phyloP scores from a whole-genome alignment of 345 rosid species.

The Jatropha curcas region DNA sequence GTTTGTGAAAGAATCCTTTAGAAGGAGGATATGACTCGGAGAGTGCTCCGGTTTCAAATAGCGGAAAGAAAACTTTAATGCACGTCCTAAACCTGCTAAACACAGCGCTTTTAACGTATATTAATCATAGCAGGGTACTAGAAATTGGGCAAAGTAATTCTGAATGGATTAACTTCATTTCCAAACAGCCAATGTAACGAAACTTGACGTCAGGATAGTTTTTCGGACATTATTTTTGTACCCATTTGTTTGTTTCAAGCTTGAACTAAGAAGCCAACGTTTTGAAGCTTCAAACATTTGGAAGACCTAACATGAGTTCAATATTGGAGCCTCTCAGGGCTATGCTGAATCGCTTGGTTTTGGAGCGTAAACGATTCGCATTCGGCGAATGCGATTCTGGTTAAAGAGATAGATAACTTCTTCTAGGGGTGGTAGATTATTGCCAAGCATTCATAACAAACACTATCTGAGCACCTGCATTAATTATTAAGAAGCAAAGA shows the following conservation, averaged over 20 bases:
- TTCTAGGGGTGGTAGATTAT: constrained; percentile 15
- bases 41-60: constrained; percentile 25
- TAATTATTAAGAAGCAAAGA: no score
- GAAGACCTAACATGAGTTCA: constrained; percentile 52
- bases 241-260: constrained; percentile 47
- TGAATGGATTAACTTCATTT: constrained; percentile 49
- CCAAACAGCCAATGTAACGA: constrained; percentile 61
- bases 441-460: constrained; percentile 21
- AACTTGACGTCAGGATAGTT: constrained; percentile 42
- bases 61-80: constrained; percentile 56
- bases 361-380: constrained; percentile 36
- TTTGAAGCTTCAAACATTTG: constrained; percentile 33
- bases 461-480: constrained; percentile 23
- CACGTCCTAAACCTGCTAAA: constrained; percentile 32
- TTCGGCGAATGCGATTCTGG: constrained; percentile 16
- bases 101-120: constrained; percentile 32
- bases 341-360: constrained; percentile 33
- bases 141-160: constrained; percentile 22
- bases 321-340: constrained; percentile 58
- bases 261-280: constrained; percentile 45
- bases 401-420: constrained; percentile 25
- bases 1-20: constrained; percentile 33
- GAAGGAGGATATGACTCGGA: constrained; percentile 52
- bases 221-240: constrained; percentile 40
- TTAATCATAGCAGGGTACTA: constrained; percentile 58